Evolutionary conservation across 208 protist species (phyloP).

Genomic region (Acanthamoeba divionensis): DNA sequence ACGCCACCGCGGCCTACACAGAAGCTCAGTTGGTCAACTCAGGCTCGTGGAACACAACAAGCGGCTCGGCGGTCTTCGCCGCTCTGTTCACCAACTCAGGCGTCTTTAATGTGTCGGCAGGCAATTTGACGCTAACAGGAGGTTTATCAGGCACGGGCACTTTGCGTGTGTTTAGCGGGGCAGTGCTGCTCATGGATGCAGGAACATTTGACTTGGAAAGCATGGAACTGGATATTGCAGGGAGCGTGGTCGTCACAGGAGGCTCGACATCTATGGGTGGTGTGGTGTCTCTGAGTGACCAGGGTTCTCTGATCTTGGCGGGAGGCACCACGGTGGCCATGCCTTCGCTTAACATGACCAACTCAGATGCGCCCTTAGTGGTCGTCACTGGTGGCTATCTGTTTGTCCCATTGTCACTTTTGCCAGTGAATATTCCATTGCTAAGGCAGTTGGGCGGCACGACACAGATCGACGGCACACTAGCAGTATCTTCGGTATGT

Average conservation of each 20-base stretch:
- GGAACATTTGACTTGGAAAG: constrained; percentile 1
- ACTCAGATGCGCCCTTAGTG: not conserved
- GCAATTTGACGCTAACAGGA: not conserved
- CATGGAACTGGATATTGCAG: not conserved
- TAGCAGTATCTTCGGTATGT: not conserved
- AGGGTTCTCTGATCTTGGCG: not conserved
- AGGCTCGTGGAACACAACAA: not conserved
- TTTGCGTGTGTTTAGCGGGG: not conserved
- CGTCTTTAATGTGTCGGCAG: not conserved
- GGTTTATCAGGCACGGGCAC: not conserved
- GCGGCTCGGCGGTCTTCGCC: not conserved
- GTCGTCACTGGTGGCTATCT: not conserved
- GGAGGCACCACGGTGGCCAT: not conserved
- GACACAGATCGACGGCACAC: no score
- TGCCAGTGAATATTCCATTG: no score
- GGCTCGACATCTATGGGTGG: not conserved
- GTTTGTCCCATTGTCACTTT: no score
- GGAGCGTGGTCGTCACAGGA: not conserved
- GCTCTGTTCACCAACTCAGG: not conserved
- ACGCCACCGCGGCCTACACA: not conserved
- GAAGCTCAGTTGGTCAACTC: not conserved
- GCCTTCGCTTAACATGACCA: constrained; percentile 18
- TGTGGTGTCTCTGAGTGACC: not conserved
- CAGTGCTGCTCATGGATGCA: not conserved
- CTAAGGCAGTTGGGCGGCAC: no score